These are phyloP conservation scores for Amphichorda felina DNA, from an alignment of 2,329 filamentous ascomycete genomes.

Conservation along the genomic window DNA sequence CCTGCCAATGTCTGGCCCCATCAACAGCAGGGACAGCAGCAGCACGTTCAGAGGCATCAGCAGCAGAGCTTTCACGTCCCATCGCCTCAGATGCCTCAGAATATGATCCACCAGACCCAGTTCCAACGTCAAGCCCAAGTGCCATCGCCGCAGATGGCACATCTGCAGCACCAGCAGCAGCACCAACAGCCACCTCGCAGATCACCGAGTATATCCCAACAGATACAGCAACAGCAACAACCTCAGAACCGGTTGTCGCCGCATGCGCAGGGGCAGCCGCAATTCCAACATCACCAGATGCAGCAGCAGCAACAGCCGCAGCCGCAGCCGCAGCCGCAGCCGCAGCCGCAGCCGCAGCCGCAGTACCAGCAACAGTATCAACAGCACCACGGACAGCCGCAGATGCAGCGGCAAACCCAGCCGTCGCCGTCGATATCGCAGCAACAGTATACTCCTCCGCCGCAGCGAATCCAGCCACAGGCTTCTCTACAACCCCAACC, in stretches of 20 bases:
- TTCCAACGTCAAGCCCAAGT: conserved; percentile 9
- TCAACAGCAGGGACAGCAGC: conserved; percentile 19
- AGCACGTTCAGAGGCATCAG: conserved; percentile 14
- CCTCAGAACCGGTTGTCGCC: conserved; percentile 7
- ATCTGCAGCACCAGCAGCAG: conserved; percentile 6
- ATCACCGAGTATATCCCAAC: conserved; percentile 4
- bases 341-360: conserved; percentile 7
- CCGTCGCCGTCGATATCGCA: conserved; percentile 2
- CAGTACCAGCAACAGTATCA: conserved; percentile 7
- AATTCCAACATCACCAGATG: conserved; percentile 5
- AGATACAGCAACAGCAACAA: conserved; percentile 6
- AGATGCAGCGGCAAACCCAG: conserved; percentile 4
- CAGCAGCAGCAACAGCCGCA: conserved; percentile 1
- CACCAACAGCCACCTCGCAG: conserved; percentile 16
- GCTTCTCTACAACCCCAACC: conserved; percentile 2
- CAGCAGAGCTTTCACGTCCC: conserved; percentile 14
- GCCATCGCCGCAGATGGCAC: conserved; percentile 5
- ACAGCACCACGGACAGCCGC: conserved; percentile 4
- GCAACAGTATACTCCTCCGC: not conserved
- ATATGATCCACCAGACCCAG: conserved; percentile 15
- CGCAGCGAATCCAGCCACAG: conserved; percentile 5
- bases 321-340: conserved; percentile 6
- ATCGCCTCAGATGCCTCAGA: conserved; percentile 9
- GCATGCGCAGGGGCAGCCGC: conserved; percentile 8
- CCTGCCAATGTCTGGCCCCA: conserved; percentile 19